Base-by-base conservation (phyloP, 805 yeast genomes). In the Saturnispora mendoncae region DNA sequence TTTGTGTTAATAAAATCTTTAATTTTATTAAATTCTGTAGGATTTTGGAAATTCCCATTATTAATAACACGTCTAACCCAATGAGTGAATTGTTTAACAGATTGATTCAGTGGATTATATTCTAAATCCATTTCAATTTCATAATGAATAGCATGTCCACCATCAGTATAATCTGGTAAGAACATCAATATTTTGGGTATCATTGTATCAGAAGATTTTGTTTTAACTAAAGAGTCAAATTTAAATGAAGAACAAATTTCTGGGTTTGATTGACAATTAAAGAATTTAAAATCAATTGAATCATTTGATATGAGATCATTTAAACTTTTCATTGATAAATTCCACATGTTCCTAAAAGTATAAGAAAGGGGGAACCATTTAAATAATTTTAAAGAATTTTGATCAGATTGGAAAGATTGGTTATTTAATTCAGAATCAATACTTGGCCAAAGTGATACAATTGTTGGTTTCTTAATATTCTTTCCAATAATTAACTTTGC, bases 381-480 rank as follows among this genome's bases (percentile, higher is more conserved):
- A 42, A 71, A 74, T 4, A 60, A 52, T n/a, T 51, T 50, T 40
- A 65, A 65, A 4, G 59, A 58, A 4, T 56, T 51, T 17, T 49
- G 47, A 18, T 64, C 67, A 6, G 47, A 51, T 39, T 63, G 61
- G 26, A 67, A 57, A 30, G 58, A 61, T 3, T 54, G 47, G 17
- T 42, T 46, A 39, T 57, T 54, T 51, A 66, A 58, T 42, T 71
- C 62, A 23, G 69, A 57, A 35, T 68, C 65, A 4, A 68, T 57
- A 3, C 77, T 60, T 2, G 88, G 87, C 75, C 82, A 81, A 45
- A 83, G 77, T 13, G 83, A 70, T 3, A 83, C 67, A 46, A 83
- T 60, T 41, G 65, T 58, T 2, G 90, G 84, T 21, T 61, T 60
- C 1, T 59, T 54, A 15, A 38, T 10, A 6, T 54, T 54, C 14